phyloP scores from a whole-genome alignment of 148 eudicot species.

The Vaccinium corymbosum region DNA sequence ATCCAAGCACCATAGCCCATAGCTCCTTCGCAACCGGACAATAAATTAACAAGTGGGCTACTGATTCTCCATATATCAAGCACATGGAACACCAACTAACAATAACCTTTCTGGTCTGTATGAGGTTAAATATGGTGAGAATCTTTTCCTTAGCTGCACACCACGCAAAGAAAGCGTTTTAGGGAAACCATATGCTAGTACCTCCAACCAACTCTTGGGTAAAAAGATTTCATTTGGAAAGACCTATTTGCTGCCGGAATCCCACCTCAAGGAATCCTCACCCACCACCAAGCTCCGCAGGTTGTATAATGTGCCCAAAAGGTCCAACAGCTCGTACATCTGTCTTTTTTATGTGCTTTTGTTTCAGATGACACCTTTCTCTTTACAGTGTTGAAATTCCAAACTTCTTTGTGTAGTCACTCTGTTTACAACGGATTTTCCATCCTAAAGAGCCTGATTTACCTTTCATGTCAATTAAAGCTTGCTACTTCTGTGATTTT shows the following conservation, averaged over 20 bases:
- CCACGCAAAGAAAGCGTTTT: neutral
- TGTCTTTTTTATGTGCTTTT: neutral
- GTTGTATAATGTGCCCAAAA: neutral
- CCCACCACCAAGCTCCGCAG: neutral
- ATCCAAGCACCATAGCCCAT: neutral
- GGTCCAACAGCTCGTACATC: neutral
- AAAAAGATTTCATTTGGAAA: neutral
- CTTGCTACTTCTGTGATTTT: neutral
- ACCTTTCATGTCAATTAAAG: constrained; percentile 8
- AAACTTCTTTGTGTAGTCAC: neutral
- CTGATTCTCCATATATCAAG: neutral
- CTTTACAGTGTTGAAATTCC: neutral
- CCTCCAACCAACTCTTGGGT: neutral
- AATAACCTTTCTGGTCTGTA: neutral
- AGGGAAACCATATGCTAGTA: neutral
- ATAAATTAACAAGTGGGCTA: neutral
- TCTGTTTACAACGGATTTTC: neutral
- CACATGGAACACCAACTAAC: neutral
- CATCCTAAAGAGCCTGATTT: neutral
- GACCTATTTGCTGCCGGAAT: neutral
- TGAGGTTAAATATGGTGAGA: neutral
- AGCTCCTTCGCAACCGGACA: neutral
- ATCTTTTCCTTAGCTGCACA: neutral
- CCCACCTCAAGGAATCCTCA: neutral
- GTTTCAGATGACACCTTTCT: neutral